Percentiles rank a stretch among this genome's conserved stretches.
These are phyloP conservation scores for Penicillium maclennaniae DNA, from an alignment of 495 filamentous ascomycete genomes.

Conservation along the genomic window DNA sequence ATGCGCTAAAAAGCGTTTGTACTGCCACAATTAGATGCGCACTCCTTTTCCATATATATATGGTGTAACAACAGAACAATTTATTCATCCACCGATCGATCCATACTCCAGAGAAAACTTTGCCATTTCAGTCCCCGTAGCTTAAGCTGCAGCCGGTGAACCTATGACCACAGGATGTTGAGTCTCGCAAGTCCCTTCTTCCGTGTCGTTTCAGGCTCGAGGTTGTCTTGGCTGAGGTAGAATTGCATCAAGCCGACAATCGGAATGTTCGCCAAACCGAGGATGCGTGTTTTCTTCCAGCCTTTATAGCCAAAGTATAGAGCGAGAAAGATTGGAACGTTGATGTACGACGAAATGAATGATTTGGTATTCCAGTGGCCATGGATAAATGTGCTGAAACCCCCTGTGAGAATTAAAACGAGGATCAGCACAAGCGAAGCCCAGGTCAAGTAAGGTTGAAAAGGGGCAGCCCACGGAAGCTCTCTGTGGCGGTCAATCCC, in stretches of 20 bases:
- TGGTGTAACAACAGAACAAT: neutral
- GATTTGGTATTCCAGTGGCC: slow-evolving; percentile 1
- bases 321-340: slow-evolving; percentile 7
- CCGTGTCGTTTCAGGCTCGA: neutral
- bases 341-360: slow-evolving; percentile 11
- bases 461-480: slow-evolving; percentile 41
- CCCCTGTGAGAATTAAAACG: neutral
- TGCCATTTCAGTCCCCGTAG: neutral
- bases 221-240: neutral
- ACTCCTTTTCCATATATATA: neutral
- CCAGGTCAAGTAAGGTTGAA: slow-evolving; percentile 47
- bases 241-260: slow-evolving; percentile 4
- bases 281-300: slow-evolving; percentile 46
- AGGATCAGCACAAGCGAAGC: neutral
- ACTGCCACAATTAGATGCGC: neutral
- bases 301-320: neutral
- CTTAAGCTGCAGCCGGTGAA: neutral
- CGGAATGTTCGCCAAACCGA: slow-evolving; percentile 42
- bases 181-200: slow-evolving; percentile 1
- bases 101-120: neutral
- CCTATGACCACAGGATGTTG: slow-evolving; percentile 6
- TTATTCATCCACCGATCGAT: too few species aligned
- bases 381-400: slow-evolving; percentile 7
- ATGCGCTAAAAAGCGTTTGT: too few species aligned
- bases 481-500: slow-evolving; percentile 25